phyloP scores from a whole-genome alignment of 2,329 filamentous ascomycete genomes.

The Fusarium agapanthi region DNA sequence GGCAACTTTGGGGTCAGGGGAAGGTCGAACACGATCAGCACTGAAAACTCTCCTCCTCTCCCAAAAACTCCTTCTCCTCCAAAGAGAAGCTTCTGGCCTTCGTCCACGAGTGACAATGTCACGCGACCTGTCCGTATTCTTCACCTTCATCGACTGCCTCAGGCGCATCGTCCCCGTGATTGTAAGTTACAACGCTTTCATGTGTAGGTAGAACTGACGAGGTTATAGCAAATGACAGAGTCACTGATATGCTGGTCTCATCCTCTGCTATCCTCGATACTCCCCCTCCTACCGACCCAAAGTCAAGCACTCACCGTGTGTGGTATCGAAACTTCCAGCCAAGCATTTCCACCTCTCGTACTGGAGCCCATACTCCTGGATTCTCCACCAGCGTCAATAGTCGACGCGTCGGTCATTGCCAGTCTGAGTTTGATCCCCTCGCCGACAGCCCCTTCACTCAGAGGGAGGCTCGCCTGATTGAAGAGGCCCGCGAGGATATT shows the following conservation, averaged over 20 bases:
- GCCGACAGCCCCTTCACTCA: conserved; percentile 41
- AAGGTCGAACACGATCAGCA: conserved; percentile 46
- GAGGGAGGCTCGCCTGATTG: conserved; percentile 45
- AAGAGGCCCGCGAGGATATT: conserved; percentile 44
- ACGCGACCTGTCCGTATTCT: conserved; percentile 29
- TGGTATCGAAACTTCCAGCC: conserved; percentile 22
- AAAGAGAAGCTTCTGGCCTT: conserved; percentile 14
- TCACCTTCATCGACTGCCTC: conserved; percentile 7
- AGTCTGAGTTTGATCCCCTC: neutral
- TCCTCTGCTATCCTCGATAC: conserved; percentile 40
- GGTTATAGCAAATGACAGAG: conserved; percentile 30
- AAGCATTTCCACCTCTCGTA: conserved; percentile 6
- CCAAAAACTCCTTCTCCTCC: conserved; percentile 42
- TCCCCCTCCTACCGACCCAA: conserved; percentile 13
- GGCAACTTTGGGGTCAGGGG: conserved; percentile 38
- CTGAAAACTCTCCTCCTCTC: conserved; percentile 38
- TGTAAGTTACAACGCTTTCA: conserved; percentile 23
- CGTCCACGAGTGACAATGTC: neutral
- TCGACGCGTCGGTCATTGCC: conserved; percentile 12
- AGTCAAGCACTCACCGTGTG: conserved; percentile 1
- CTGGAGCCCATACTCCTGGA: conserved; percentile 31
- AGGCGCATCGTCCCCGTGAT: conserved; percentile 14
- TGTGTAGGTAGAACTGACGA: neutral
- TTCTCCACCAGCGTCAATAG: conserved; percentile 38
- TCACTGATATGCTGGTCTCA: conserved; percentile 36